Conservation (phyloP, 306 rosid species). For the Argentina anserina region DNA sequence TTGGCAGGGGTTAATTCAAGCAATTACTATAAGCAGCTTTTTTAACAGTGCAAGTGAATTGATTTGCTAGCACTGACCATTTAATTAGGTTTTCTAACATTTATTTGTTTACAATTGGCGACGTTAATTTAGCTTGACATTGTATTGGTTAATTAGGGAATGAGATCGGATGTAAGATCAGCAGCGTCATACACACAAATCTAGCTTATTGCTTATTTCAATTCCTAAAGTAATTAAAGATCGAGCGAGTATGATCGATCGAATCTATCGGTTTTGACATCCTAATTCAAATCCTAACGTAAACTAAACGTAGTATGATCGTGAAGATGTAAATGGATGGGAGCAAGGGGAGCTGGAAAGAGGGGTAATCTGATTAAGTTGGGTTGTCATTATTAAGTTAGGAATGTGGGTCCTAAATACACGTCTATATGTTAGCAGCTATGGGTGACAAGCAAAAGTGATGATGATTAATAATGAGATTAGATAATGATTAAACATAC, state of each 20-base stretch:
- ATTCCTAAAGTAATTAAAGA: too few species aligned
- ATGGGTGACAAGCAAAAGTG: conserved; percentile 48
- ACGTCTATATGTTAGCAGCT: conserved; percentile 65
- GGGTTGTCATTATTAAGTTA: conserved; percentile 52
- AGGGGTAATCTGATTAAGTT: conserved; percentile 21
- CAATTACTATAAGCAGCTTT: not conserved
- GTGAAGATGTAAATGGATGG: not conserved
- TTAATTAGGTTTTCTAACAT: not conserved
- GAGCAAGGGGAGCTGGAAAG: not conserved
- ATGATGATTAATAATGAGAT: conserved; percentile 24
- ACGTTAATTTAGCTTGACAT: too few species aligned
- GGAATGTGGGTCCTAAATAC: conserved; percentile 37
- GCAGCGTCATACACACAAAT: not conserved
- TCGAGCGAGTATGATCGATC: too few species aligned
- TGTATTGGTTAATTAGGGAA: not conserved
- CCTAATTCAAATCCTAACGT: not conserved
- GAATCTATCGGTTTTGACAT: not conserved
- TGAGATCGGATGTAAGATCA: not conserved
- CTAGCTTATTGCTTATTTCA: not conserved
- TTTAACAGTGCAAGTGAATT: not conserved
- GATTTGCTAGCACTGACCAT: not conserved
- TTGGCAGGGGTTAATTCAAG: not conserved
- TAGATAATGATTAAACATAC: conserved; percentile 37
- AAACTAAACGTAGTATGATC: not conserved
- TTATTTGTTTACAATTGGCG: not conserved